Evolutionary conservation across 441 rosid species (phyloP), one percentile per base, ranked within the genome.

Genomic region (Pelargonium fulgidum): DNA sequence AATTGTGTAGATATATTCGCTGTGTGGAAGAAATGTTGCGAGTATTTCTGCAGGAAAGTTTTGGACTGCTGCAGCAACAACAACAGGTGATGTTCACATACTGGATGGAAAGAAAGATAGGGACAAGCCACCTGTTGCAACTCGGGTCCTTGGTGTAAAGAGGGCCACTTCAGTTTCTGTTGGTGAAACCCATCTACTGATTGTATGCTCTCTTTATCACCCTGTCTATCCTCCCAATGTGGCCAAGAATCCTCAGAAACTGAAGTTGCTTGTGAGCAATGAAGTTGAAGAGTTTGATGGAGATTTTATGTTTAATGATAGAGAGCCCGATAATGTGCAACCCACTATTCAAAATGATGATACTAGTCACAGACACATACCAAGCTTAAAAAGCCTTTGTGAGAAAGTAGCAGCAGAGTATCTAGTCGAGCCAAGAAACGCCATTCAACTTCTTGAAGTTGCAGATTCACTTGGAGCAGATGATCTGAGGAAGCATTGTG

Each of bases 391-490:
- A 75, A 82, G 85, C 75, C 88, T 89, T 17, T 90, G 97, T 67
- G 96, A 95, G 79, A 89, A 88, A 72, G 94, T 82, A 68, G 99
- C 95, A 20, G 98, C 96, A n/a, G 98, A 86, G 62, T 75, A 72
- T 80, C 72, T 95, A 17, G 98, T 95, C 42, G 96, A 95, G 84
- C 97, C 99, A 24, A 84, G 95, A 24, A 95, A 87, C 80, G 89
- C 89, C 41, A 74, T 92, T 70, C 96, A 92, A 62, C 78, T 95
- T 77, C 95, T 95, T 75, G 99, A 95, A 77, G 86, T 95, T 83
- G 97, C 99, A 9, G 98, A 92, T 86, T 81, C 98, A 64, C 97
- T 95, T 75, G 97, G 76, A 73, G 99, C 99, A 0, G 86, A 85
- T 74, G 87, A 89, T 69, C 81, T 95, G 66, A 87, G 81, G 81